Base-by-base conservation (phyloP, 306 rosid species). In the Inga laurina region DNA sequence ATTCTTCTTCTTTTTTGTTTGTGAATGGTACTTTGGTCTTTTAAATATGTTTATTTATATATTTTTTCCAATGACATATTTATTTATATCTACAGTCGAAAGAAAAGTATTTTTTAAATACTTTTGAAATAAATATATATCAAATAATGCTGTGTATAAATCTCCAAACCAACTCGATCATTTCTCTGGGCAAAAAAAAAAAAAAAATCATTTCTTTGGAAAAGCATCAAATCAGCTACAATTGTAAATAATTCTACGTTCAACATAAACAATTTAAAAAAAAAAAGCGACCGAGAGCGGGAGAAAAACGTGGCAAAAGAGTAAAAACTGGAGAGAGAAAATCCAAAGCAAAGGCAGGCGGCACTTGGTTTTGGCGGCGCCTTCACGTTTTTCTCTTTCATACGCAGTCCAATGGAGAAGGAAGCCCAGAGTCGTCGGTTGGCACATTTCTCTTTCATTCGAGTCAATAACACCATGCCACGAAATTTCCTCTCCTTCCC, bases 401-500 rank as follows among this genome's bases (percentile, higher is more conserved):
- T 27, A 84, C 84, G 72, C 54, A 44, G 76, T 57, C 39, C 30
- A 6, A 83, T 81, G 51, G 18, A 7, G 49, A 10, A 76, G 80
- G 76, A 61, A 82, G 41, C 70, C 34, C 43, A 16, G 67, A 49
- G 84, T 79, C 67, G 41, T 74, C 14, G 80, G 4, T 22, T 81
- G 87, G 80, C 86, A 35, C 82, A 32, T 77, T n/a, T 41, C 39
- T 21, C 71, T 19, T 48, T 45, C 54, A 37, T 14, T 44, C 3
- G 3, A 70, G 86, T 87, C 87, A 87, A 77, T 19, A 34, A 24
- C 46, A 70, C 22, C 67, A 39, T 70, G 57, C 86, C 86, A 14
- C 84, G 85, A 88, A 90, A 74, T 64, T 77, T 78, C 85, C 84
- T 6, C 2, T 35, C 21, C 76, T 75, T 44, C 57, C 77, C 48